Base-by-base conservation (phyloP, 140 eudicot genomes). In the Oenanthe javanica region DNA sequence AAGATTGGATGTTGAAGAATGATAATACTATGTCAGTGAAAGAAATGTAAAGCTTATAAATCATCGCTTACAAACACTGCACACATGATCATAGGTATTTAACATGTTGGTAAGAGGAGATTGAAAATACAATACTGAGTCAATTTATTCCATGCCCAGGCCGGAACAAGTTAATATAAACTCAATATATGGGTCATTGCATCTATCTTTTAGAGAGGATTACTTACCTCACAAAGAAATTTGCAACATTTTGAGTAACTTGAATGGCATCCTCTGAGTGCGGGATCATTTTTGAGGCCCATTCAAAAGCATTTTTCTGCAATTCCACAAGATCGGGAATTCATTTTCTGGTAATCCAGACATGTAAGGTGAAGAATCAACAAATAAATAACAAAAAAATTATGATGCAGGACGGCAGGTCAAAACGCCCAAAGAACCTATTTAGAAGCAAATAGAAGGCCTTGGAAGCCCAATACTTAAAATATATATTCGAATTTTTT, bases 271-370 rank as follows among this genome's bases (percentile, higher is more conserved):
- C 95, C 79, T 90, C 96, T 63, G 98, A 87, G 87, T 94, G 98
- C 69, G 98, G 98, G 83, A 94, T 92, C 91, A 51, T 77, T 4
- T 93, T 82, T 49, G 80, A 87, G 74, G 93, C 97, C 98, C 98
- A 92, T 83, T 92, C 98, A 78, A 92, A 94, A 81, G 97, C 97
- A 94, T 94, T 94, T 89, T 94, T 94, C 97, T 94, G 93, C 84
- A 87, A 36, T 42, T 61, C n/a, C 16, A 57, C 38, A 81, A 23
- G 63, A 42, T 45, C 9, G 43, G 51, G 48, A 38, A 25, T 7
- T 51, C 71, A 77, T 49, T 4, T 14, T 76, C 4, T 76, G 18
- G 43, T 2, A 0, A 6, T n/a, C 51, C 16, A 42, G 40, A 7
- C 15, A 46, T 21, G 14, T 47, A 10, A 45, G 5, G 15, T n/a